Conservation (phyloP, 495 filamentous ascomycete species). For the Penicillium bialowiezense region DNA sequence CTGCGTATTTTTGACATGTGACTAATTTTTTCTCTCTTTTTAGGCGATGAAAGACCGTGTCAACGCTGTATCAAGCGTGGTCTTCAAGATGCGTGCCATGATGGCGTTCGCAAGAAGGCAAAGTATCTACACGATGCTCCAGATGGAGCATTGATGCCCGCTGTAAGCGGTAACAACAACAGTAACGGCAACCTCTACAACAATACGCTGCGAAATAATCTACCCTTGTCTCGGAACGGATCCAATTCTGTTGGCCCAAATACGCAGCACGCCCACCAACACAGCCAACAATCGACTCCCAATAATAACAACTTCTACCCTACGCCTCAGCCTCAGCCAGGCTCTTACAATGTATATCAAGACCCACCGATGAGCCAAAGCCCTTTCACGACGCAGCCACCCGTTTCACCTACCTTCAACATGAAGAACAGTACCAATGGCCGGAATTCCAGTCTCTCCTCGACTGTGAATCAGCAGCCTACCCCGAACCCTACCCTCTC, state of each 20-base stretch:
- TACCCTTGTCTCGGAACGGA: constrained; percentile 34
- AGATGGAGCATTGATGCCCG: constrained; percentile 67
- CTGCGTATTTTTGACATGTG: not conserved
- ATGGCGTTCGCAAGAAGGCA: constrained; percentile 96
- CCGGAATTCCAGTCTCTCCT: constrained; percentile 38
- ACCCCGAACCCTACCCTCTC: constrained; percentile 32
- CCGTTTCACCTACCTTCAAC: constrained; percentile 67
- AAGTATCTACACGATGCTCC: constrained; percentile 98
- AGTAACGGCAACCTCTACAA: constrained; percentile 33
- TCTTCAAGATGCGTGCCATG: constrained; percentile 84
- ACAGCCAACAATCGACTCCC: constrained; percentile 11
- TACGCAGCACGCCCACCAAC: constrained; percentile 2
- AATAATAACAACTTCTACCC: constrained; percentile 30
- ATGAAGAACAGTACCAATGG: constrained; percentile 37
- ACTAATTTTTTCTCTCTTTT: constrained; percentile 16
- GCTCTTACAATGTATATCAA: constrained; percentile 41
- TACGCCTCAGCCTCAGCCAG: constrained; percentile 32
- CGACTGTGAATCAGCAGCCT: constrained; percentile 35
- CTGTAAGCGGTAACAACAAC: constrained; percentile 26
- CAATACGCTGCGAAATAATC: constrained; percentile 26
- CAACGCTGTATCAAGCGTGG: constrained; percentile 91
- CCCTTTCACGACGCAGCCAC: constrained; percentile 63
- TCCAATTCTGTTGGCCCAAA: constrained; percentile 19
- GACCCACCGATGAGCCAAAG: constrained; percentile 39
- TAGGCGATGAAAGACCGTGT: constrained; percentile 87